Conservation (phyloP, 2,329 filamentous ascomycete species). For the Juglanconis sp. region DNA sequence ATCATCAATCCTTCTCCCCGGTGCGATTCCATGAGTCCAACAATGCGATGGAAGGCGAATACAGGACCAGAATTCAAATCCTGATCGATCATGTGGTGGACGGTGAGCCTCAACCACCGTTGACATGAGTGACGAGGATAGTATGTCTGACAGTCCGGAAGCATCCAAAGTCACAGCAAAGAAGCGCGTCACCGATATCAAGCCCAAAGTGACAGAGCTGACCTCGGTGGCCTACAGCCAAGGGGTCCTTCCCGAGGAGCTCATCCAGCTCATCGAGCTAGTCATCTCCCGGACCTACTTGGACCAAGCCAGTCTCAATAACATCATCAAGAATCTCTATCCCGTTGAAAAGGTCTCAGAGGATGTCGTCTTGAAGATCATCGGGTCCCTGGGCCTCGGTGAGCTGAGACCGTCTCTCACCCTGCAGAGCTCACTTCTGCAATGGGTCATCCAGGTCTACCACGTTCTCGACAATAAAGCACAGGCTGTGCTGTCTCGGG, state of each 20-base stretch:
- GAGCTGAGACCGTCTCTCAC: conserved; percentile 69
- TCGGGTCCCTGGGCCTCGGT: conserved; percentile 75
- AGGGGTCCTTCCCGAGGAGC: conserved; percentile 60
- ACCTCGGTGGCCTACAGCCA: conserved; percentile 62
- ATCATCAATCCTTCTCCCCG: not conserved
- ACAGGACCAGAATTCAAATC: conserved; percentile 18
- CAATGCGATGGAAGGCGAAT: conserved; percentile 10
- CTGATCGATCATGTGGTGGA: conserved; percentile 36
- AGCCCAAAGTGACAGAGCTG: conserved; percentile 61
- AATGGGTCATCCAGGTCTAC: conserved; percentile 76
- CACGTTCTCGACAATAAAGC: conserved; percentile 59
- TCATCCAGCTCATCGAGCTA: conserved; percentile 64
- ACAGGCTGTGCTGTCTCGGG: conserved; percentile 58
- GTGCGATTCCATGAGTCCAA: not conserved
- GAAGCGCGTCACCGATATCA: conserved; percentile 60
- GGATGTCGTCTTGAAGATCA: conserved; percentile 59
- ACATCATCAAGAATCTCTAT: conserved; percentile 71
- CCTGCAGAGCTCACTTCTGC: conserved; percentile 68
- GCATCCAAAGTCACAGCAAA: conserved; percentile 63
- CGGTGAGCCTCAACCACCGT: conserved; percentile 21
- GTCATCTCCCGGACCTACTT: conserved; percentile 65
- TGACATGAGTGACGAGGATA: not conserved
- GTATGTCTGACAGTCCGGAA: conserved; percentile 25
- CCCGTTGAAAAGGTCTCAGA: conserved; percentile 63
- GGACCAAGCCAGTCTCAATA: conserved; percentile 70